Base-by-base conservation (phyloP, 2,329 filamentous ascomycete genomes). In the Penicillium sp. region DNA sequence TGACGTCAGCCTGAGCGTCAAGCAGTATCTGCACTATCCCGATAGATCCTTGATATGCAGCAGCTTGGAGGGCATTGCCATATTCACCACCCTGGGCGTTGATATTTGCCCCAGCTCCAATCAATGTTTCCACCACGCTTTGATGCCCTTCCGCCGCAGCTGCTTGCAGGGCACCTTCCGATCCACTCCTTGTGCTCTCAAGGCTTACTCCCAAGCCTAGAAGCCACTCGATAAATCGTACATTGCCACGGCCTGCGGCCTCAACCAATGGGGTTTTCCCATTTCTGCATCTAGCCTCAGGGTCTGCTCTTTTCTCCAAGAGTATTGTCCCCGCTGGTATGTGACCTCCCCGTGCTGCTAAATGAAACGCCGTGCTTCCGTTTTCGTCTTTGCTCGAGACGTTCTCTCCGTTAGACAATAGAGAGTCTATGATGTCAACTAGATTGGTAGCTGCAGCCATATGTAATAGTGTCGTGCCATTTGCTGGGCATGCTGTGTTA, bases 221-320 rank as follows among this genome's bases (percentile, higher is more conserved):
- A 8, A 58, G 55, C 55, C 55, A 58, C 23, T 54, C 23, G 23
- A 58, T 13, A 44, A 58, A 45, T 48, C 9, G 25, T 14, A 47
- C 1, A 14, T 54, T 25, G 2, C 55, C 55, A 42, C 6, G 3
- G 7, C 39, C 13, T 25, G 51, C 51, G 11, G 55, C 50, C 39
- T 46, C 46, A 7, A n/a, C 6, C n/a, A 58, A 54, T 29, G 51
- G 37, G 3, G 50, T 58, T 1, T 5, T 39, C 0, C 50, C 51
- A 0, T 6, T 3, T 4, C 3, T 2, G n/a, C 29, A 33, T 23
- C 14, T 47, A 27, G 50, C 51, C 16, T 50, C 46, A 1, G 0
- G n/a, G 11, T 51, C 39, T 48, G 50, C 55, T 29, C 31, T 42
- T 8, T 39, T 51, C 26, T 33, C 19, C 10, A 26, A 19, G 3